Evolutionary conservation across 495 filamentous ascomycete genomes (phyloP).

Genomic region (Hyaloscypha hepaticicola): DNA sequence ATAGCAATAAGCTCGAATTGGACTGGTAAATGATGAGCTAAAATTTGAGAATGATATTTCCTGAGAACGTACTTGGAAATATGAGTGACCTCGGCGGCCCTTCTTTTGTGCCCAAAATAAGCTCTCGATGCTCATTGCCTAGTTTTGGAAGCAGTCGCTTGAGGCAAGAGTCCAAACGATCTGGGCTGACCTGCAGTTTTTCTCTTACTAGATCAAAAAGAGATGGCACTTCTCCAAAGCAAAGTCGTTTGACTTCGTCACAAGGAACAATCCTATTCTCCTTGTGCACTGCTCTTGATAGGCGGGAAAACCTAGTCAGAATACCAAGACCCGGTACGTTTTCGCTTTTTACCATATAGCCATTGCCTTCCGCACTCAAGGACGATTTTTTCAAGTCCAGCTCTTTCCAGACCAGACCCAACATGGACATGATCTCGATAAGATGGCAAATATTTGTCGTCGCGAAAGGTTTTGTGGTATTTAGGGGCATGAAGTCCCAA

Average conservation of each 20-base stretch:
- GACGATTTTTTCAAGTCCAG: not conserved
- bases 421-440: conserved; percentile 7
- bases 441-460: conserved; percentile 8
- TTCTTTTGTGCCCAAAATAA: not conserved
- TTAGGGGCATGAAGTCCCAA: conserved; percentile 6
- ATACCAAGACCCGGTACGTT: not conserved
- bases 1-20: not conserved
- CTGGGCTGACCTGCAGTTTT: not conserved
- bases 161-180: not conserved
- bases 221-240: conserved; percentile 4
- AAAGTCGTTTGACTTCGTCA: conserved; percentile 6
- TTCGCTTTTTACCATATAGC: conserved; percentile 2
- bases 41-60: too few species aligned
- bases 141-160: not conserved
- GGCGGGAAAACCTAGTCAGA: not conserved
- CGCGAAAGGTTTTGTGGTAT: conserved; percentile 1
- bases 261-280: conserved; percentile 5
- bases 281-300: not conserved
- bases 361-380: conserved; percentile 9
- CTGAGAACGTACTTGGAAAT: not conserved
- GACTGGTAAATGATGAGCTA: not conserved
- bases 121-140: not conserved
- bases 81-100: not conserved
- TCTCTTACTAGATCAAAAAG: not conserved
- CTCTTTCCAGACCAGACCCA: conserved; percentile 6